Evolutionary conservation across 2,329 filamentous ascomycete genomes (phyloP), one percentile per base, ranked within the genome.

Genomic region (Cladobotryum protrusum): DNA sequence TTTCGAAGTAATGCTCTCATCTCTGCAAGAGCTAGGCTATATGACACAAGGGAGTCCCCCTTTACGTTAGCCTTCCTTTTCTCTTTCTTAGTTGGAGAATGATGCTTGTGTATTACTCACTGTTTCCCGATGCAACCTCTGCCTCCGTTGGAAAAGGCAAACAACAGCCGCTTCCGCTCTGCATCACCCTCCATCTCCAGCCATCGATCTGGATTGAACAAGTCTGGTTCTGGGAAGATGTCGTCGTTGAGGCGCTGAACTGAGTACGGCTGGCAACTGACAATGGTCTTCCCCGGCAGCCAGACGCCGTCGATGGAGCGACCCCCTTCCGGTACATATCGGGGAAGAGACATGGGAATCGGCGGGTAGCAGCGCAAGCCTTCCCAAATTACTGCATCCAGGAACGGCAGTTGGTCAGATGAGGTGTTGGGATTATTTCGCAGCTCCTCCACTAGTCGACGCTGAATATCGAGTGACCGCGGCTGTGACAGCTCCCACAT

Each of bases 161-260:
- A 86, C 59, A 84, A 79, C 7, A 80, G 60, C 40, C 79, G 71
- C 57, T 79, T 79, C 50, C 81, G 73, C 59, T 92, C 86, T 52
- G 85, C 77, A 58, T 92, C 88, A 2, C 87, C 89, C 42, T 84
- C 77, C 8, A 78, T 75, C 14, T 77, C 81, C 56, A 96, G 79
- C 91, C 91, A 96, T 57, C 92, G 78, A 50, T 92, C 87, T 0
- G 91, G 91, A 45, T 84, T 75, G 62, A 91, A 96, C 5, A 66
- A 69, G 53, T 95, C 86, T 0, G 90, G 86, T 40, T 90, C 78
- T 1, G 85, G 82, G 63, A 95, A 97, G 1, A 89, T 85, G 49
- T 83, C 75, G 11, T 69, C 63, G 55, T 85, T 77, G 49, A 81
- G 69, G 17, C 76, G 74, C 55, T 85, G 79, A 33, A 82, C 71